Conservation (phyloP, 257 asterid genomes). For the Leonotis leonurus region DNA sequence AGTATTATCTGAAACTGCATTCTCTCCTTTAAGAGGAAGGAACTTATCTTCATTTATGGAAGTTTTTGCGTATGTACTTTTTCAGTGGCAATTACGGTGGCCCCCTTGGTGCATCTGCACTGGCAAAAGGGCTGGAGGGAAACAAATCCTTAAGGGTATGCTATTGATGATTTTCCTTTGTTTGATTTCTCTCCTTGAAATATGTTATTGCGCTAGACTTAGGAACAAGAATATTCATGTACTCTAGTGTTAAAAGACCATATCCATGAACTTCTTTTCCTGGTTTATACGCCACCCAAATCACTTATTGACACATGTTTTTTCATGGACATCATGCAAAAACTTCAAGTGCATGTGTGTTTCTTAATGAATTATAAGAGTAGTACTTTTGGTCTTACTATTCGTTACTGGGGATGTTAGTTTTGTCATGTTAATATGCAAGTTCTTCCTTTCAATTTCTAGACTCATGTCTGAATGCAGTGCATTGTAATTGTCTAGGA, state of each 20-base stretch:
- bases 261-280: background rate
- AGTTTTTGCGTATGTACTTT: conserved; percentile 11
- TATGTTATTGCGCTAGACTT: background rate
- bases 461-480: conserved; percentile 6
- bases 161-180: background rate
- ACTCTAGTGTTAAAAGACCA: background rate
- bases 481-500: conserved; percentile 44
- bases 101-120: conserved; percentile 89
- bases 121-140: conserved; percentile 89
- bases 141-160: conserved; percentile 80
- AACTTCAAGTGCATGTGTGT: background rate
- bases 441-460: background rate
- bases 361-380: conserved; percentile 1
- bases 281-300: background rate
- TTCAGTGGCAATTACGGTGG: conserved; percentile 96
- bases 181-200: background rate
- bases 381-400: background rate
- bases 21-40: conserved; percentile 9
- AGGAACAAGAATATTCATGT: background rate
- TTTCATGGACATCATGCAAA: background rate
- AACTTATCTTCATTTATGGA: conserved; percentile 3
- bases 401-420: background rate
- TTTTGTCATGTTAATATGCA: background rate
- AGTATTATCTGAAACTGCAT: background rate
- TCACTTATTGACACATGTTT: background rate